Base-by-base conservation (phyloP, 495 filamentous ascomycete species). In the Hypoxylon rickii region DNA sequence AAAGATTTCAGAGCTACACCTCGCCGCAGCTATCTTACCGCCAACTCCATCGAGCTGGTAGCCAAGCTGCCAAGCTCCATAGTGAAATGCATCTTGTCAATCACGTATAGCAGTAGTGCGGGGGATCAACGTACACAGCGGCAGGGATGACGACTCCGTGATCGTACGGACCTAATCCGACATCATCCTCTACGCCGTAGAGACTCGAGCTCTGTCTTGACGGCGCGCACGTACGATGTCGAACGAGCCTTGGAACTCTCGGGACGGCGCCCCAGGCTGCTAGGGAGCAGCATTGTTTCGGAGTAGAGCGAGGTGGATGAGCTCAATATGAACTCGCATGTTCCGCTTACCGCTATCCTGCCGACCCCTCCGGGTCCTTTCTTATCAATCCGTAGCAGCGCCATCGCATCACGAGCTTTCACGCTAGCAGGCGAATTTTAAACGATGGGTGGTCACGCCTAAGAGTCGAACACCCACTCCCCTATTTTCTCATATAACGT, bases 161-260 rank as follows among this genome's bases (percentile, higher is more conserved):
- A 41, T 7, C 13, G n/a, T n/a, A n/a, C n/a, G n/a, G n/a, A n/a
- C n/a, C n/a, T n/a, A n/a, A n/a, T n/a, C n/a, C n/a, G n/a, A n/a
- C n/a, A n/a, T n/a, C n/a, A n/a, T n/a, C n/a, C n/a, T n/a, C n/a
- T n/a, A n/a, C n/a, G n/a, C n/a, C n/a, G n/a, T n/a, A n/a, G n/a
- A n/a, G n/a, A n/a, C n/a, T n/a, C n/a, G n/a, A n/a, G n/a, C n/a
- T n/a, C n/a, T 5, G 13, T 18, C 19, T 47, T 29, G 40, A 22
- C 45, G 21, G 19, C 29, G n/a, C 26, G 37, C 51, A 62, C 58
- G 52, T 62, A 62, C 58, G 58, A 62, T 57, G 48, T 62, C 58
- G 43, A 51, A 62, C 58, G 58, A 62, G 45, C n/a, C n/a, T n/a
- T n/a, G 33, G 13, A 29, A 29, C 10, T 29, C 24, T n/a, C n/a